Conservation (phyloP, 257 asterid genomes). For the Solanum pinnatisectum region DNA sequence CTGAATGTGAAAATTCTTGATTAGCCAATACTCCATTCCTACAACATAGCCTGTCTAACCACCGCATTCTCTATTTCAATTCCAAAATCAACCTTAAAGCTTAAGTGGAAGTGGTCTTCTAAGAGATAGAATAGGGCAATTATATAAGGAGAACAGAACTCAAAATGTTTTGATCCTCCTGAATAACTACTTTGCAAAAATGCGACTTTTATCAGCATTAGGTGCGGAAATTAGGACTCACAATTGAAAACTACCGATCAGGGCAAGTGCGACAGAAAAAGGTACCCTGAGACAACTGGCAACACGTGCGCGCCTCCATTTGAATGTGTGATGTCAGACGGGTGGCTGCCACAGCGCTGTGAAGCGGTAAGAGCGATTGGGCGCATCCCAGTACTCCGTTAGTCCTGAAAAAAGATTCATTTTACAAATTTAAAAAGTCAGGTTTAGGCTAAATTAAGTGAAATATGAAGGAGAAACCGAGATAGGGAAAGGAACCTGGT, state of each 20-base stretch:
- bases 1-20: too few species aligned
- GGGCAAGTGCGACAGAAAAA: conserved; percentile 31
- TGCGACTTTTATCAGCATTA: background rate
- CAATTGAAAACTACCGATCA: conserved; percentile 17
- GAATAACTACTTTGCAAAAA: background rate
- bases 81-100: background rate
- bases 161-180: background rate
- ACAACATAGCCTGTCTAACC: background rate
- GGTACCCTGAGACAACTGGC: conserved; percentile 35
- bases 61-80: background rate
- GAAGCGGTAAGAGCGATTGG: conserved; percentile 27
- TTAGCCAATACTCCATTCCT: background rate
- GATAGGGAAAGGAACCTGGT: conserved; percentile 10
- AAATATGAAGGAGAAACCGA: background rate
- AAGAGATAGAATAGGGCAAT: background rate
- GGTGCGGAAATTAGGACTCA: conserved; percentile 4
- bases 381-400: conserved; percentile 18
- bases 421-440: background rate
- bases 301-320: conserved; percentile 19
- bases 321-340: conserved; percentile 24
- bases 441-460: background rate
- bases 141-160: background rate
- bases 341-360: conserved; percentile 16
- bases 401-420: conserved; percentile 4
- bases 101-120: background rate